Conservation (phyloP, 768 basidiomycete species). For the Xerocomellus intermedius region DNA sequence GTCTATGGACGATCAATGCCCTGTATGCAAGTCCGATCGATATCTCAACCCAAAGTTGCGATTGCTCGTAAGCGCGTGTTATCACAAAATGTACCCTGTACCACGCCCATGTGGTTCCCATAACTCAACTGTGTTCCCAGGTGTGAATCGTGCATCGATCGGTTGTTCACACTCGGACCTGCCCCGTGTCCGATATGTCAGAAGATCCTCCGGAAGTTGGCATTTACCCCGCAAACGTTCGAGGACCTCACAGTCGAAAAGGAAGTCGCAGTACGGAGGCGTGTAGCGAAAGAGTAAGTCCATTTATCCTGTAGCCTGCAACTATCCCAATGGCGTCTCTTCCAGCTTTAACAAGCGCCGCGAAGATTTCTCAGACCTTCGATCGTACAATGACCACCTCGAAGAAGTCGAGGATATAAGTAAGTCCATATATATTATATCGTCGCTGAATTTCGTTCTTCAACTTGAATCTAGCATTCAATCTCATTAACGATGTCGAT, state of each 20-base stretch:
- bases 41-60: constrained; percentile 94
- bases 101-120: not conserved
- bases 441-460: not conserved
- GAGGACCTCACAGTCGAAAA: constrained; percentile 92
- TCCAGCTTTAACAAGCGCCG: constrained; percentile 89
- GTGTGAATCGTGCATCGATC: constrained; percentile 99
- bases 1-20: constrained; percentile 94
- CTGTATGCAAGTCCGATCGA: constrained; percentile 94
- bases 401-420: constrained; percentile 94
- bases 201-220: constrained; percentile 83
- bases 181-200: constrained; percentile 95
- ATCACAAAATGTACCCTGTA: constrained; percentile 87
- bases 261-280: constrained; percentile 84
- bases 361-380: constrained; percentile 82
- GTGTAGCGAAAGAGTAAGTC: constrained; percentile 84
- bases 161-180: constrained; percentile 92
- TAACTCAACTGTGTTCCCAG: constrained; percentile 42
- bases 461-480: constrained; percentile 63
- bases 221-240: constrained; percentile 95
- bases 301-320: not conserved
- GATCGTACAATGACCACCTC: constrained; percentile 90
- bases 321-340: not conserved
- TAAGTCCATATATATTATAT: constrained; percentile 30
- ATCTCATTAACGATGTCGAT: constrained; percentile 89
- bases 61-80: constrained; percentile 92